Conservation (phyloP, 495 filamentous ascomycete genomes). For the Daldinia childiae region DNA sequence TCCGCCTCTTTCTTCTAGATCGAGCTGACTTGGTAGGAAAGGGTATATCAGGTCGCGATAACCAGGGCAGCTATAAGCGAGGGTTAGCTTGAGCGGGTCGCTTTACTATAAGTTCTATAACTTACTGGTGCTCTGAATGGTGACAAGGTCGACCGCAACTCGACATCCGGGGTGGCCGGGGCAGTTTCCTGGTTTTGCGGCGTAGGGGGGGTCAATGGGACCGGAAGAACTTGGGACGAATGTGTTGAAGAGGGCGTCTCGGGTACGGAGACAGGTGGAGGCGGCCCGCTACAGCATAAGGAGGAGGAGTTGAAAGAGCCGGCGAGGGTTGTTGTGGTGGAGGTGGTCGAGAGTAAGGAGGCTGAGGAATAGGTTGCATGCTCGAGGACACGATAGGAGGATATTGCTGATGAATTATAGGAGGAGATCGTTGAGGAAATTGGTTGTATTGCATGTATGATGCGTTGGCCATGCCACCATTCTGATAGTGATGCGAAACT, state of each 20-base stretch:
- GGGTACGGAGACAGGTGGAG: constrained; percentile 46
- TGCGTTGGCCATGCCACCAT: constrained; percentile 46
- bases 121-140: constrained; percentile 75
- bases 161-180: constrained; percentile 25
- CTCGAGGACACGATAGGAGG: constrained; percentile 51
- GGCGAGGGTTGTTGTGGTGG: constrained; percentile 48
- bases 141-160: constrained; percentile 18
- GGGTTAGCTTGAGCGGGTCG: constrained; percentile 25
- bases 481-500: constrained; percentile 56
- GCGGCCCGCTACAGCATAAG: constrained; percentile 51
- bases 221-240: constrained; percentile 54
- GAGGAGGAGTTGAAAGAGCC: constrained; percentile 54
- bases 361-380: constrained; percentile 47
- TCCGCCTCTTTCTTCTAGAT: constrained; percentile 50
- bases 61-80: constrained; percentile 75
- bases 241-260: constrained; percentile 55
- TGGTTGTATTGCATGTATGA: constrained; percentile 55
- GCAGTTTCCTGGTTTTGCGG: constrained; percentile 35
- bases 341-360: constrained; percentile 51
- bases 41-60: constrained; percentile 71
- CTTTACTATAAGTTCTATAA: constrained; percentile 20
- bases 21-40: constrained; percentile 67
- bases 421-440: constrained; percentile 49
- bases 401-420: constrained; percentile 55
- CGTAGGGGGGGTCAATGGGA: constrained; percentile 53